Conservation (phyloP, 2,329 filamentous ascomycete genomes). For the Pseudogymnoascus destructans region DNA sequence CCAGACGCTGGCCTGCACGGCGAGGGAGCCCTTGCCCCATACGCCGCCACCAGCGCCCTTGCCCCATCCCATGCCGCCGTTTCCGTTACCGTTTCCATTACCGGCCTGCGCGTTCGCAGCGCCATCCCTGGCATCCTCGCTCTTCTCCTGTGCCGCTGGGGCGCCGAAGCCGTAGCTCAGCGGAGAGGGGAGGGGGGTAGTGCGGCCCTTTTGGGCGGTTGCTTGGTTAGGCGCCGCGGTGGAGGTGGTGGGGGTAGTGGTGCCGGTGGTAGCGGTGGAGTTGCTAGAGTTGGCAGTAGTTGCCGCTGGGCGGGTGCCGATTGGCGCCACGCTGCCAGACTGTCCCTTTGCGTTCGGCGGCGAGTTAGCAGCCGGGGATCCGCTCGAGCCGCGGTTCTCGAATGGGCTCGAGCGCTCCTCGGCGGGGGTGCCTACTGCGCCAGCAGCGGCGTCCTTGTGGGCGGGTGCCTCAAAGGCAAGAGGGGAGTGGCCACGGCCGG, state of each 20-base stretch:
- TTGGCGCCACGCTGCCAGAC: constrained; percentile 65
- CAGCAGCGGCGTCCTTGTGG: constrained; percentile 35
- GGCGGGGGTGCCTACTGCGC: constrained; percentile 33
- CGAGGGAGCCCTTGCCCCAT: constrained; percentile 75
- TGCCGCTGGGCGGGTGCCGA: constrained; percentile 72
- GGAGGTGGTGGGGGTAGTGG: constrained; percentile 31
- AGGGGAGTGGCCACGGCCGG: constrained; percentile 65
- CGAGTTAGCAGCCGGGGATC: constrained; percentile 70
- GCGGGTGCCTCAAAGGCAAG: constrained; percentile 51
- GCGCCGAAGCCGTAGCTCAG: constrained; percentile 58
- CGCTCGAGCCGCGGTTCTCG: constrained; percentile 56
- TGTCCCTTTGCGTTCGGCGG: constrained; percentile 49
- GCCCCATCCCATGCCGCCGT: constrained; percentile 55
- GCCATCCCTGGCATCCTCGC: constrained; percentile 34
- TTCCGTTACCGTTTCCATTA: constrained; percentile 44
- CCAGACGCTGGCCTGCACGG: constrained; percentile 89
- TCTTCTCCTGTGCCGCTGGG: constrained; percentile 37
- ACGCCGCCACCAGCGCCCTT: constrained; percentile 54
- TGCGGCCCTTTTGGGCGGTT: constrained; percentile 38
- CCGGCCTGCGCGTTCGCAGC: constrained; percentile 35
- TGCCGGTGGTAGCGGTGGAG: constrained; percentile 50
- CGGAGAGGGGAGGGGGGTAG: constrained; percentile 84
- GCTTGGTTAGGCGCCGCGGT: constrained; percentile 54
- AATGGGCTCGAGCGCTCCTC: constrained; percentile 41
- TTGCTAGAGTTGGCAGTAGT: constrained; percentile 38